A percentile compares a stretch with the other conserved stretches of the same genome.
Evolutionary conservation across 148 eudicot genomes (phyloP).

Genomic region (Camellia granthamiana): DNA sequence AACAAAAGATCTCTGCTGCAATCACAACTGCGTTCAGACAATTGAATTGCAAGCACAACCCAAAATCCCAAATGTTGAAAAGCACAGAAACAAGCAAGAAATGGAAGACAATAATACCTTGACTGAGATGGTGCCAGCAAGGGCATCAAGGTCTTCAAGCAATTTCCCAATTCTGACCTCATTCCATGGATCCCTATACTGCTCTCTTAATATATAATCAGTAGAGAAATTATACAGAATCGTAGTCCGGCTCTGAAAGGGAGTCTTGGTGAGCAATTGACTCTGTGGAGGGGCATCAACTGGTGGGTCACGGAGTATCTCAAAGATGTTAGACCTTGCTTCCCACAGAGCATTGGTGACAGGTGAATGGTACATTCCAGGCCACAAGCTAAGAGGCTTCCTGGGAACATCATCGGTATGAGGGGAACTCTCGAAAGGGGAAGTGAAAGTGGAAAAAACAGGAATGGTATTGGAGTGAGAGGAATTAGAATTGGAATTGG

Average conservation of each 20-base stretch:
- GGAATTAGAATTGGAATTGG: constrained; percentile 12
- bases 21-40: neutral
- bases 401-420: constrained; percentile 30
- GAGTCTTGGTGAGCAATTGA: constrained; percentile 57
- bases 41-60: neutral
- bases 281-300: constrained; percentile 76
- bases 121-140: constrained; percentile 97
- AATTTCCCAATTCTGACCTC: constrained; percentile 89
- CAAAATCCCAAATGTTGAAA: neutral
- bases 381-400: constrained; percentile 83
- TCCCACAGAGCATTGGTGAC: constrained; percentile 97
- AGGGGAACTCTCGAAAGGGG: constrained; percentile 43
- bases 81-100: neutral
- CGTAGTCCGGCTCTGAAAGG: constrained; percentile 59
- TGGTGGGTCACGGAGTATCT: constrained; percentile 65
- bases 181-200: constrained; percentile 94
- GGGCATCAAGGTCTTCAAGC: constrained; percentile 98
- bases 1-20: neutral
- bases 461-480: constrained; percentile 47
- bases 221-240: constrained; percentile 71
- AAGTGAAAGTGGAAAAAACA: constrained; percentile 64
- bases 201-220: constrained; percentile 84
- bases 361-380: constrained; percentile 99
- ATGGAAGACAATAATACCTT: constrained; percentile 43
- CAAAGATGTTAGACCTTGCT: constrained; percentile 68